Evolutionary conservation across 768 basidiomycete species (phyloP), one percentile per base, ranked within the genome.

Genomic region (Hemileccinum rubropunctum): DNA sequence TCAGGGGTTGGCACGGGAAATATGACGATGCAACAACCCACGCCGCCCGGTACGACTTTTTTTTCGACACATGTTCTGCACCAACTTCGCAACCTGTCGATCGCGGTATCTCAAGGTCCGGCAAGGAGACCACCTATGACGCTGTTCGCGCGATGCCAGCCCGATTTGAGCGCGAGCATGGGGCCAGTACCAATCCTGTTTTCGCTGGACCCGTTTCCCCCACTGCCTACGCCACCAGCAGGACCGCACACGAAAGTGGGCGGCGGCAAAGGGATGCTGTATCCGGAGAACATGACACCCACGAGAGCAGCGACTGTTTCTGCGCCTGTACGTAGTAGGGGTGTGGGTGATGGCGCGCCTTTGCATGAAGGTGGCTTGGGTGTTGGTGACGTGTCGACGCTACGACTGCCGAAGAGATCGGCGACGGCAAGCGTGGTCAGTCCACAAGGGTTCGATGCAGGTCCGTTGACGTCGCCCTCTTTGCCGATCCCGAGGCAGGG

Each of bases 181-280:
- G 78, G 79, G 0, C 86, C 87, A 1, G 81, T 89, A 0, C 81
- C 79, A 0, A 81, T 89, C 38, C 54, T 72, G 8, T 89, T 83
- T 60, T 76, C 76, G 33, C 49, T 79, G 6, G 82, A 85, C 32
- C 83, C 82, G 18, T 67, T 70, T 0, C 72, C 71, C 10, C 48
- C 57, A 5, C 41, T 56, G 47, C 58, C 70, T 3, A 41, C 6
- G 26, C 39, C 23, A 12, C 30, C 48, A 23, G 9, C 18, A 4
- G 17, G n/a, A 17, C 30, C 13, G 18, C 42, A 21, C 9, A 18
- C 18, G 15, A 26, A 21, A 15, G 2, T 6, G 18, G 48, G 52
- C 10, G 23, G 28, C 3, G 45, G 32, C 20, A 43, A 30, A 13
- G 45, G 38, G n/a, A 12, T 4, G 6, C 10, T n/a, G 4, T 18